phyloP scores from a whole-genome alignment of 371 early-diverging fungal species.

The Gilbertella persicaria region DNA sequence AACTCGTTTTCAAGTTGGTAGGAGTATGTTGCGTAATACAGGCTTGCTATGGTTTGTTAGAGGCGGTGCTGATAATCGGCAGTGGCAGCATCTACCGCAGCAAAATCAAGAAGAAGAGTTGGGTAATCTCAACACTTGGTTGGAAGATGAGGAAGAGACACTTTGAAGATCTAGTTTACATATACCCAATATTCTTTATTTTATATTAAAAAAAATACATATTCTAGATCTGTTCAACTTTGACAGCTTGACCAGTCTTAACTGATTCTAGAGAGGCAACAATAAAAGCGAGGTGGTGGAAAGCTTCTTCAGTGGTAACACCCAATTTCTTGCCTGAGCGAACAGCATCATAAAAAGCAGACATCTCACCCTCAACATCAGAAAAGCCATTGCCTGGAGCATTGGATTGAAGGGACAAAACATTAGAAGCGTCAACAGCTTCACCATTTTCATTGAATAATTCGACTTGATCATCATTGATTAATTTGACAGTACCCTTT shows the following conservation, averaged over 20 bases:
- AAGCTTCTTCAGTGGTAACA: slow-evolving; percentile 41
- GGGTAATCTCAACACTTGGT: slow-evolving; percentile 4
- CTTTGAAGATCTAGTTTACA: neutral
- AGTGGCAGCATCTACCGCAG: slow-evolving; percentile 14
- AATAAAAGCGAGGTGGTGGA: slow-evolving; percentile 49
- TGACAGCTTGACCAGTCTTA: slow-evolving; percentile 29
- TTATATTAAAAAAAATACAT: neutral
- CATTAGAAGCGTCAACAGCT: slow-evolving; percentile 9
- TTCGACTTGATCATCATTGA: slow-evolving; percentile 30
- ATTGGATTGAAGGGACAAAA: slow-evolving; percentile 16
- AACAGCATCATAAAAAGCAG: slow-evolving; percentile 37
- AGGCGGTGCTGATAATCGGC: slow-evolving; percentile 14
- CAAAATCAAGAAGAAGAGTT: slow-evolving; percentile 15
- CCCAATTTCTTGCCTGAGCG: slow-evolving; percentile 29
- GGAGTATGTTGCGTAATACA: slow-evolving; percentile 27
- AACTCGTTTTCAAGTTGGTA: slow-evolving; percentile 18
- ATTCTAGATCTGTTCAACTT: slow-evolving; percentile 19
- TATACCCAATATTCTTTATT: neutral
- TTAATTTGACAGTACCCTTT: slow-evolving; percentile 40
- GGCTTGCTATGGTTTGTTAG: slow-evolving; percentile 18
- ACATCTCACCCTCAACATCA: slow-evolving; percentile 51
- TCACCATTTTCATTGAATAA: slow-evolving; percentile 32
- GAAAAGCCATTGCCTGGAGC: slow-evolving; percentile 29
- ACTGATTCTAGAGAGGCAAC: slow-evolving; percentile 47
- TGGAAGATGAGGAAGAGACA: slow-evolving; percentile 4